These are phyloP conservation scores for Trametes punicea DNA, from an alignment of 768 basidiomycete species.

Conservation along the genomic window DNA sequence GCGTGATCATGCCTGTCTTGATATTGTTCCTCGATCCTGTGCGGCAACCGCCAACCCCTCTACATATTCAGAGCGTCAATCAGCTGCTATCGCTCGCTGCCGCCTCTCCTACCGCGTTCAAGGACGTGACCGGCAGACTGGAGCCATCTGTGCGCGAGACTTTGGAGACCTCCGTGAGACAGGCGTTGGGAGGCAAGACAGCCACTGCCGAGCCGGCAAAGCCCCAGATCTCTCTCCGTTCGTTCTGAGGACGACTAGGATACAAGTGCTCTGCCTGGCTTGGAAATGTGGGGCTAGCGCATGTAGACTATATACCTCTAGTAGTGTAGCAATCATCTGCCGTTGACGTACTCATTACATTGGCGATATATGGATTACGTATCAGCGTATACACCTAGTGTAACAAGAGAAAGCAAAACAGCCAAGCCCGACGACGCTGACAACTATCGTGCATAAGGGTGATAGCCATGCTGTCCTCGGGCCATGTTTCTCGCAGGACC, in stretches of 20 bases:
- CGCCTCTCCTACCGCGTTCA: constrained; percentile 71
- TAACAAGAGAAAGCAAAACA: constrained; percentile 4
- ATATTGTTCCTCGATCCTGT: constrained; percentile 63
- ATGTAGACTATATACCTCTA: constrained; percentile 19
- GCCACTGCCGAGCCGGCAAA: constrained; percentile 42
- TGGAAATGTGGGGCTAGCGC: constrained; percentile 13
- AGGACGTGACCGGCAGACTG: constrained; percentile 73
- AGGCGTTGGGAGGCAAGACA: constrained; percentile 51
- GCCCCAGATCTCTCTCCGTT: constrained; percentile 76
- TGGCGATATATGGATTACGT: constrained; percentile 15
- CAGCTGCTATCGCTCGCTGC: constrained; percentile 75
- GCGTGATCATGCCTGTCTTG: constrained; percentile 72
- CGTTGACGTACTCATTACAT: constrained; percentile 17
- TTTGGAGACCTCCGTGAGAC: constrained; percentile 76
- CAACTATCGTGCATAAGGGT: constrained; percentile 66
- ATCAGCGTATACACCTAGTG: constrained; percentile 18
- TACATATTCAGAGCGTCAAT: constrained; percentile 57
- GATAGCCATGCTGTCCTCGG: constrained; percentile 72
- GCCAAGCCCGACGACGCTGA: background rate
- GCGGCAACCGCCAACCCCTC: constrained; percentile 37
- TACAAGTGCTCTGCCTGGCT: background rate
- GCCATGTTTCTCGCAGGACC: constrained; percentile 65
- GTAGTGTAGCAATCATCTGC: constrained; percentile 20
- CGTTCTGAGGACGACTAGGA: constrained; percentile 44
- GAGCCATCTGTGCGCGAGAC: constrained; percentile 53